phyloP scores from a whole-genome alignment of 2,329 filamentous ascomycete species.

The Myrmaecium sp. region DNA sequence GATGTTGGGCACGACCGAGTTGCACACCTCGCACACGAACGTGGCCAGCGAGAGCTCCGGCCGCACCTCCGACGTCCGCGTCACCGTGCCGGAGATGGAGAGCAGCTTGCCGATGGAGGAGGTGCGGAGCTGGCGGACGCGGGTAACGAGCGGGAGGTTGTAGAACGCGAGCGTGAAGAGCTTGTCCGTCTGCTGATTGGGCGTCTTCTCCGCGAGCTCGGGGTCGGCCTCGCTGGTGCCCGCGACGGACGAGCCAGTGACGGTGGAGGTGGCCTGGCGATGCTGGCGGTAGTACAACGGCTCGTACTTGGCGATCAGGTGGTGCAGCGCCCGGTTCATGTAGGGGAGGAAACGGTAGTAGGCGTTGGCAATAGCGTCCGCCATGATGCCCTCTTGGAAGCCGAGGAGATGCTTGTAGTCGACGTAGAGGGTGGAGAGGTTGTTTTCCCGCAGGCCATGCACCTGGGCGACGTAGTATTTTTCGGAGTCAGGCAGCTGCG shows the following conservation, averaged over 20 bases:
- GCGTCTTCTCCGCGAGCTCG: slow-evolving; percentile 49
- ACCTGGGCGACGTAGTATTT: slow-evolving; percentile 79
- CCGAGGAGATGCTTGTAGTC: slow-evolving; percentile 71
- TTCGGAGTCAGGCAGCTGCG: slow-evolving; percentile 57
- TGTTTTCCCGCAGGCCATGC: slow-evolving; percentile 54
- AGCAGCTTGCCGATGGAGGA: slow-evolving; percentile 82
- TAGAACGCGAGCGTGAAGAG: slow-evolving; percentile 88
- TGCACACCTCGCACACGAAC: slow-evolving; percentile 80
- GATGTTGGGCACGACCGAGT: slow-evolving; percentile 69
- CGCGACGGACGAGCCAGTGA: slow-evolving; percentile 46
- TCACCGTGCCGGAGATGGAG: slow-evolving; percentile 93
- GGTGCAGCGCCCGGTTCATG: slow-evolving; percentile 74
- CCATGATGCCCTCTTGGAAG: slow-evolving; percentile 63
- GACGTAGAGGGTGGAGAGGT: slow-evolving; percentile 72
- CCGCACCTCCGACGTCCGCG: slow-evolving; percentile 88
- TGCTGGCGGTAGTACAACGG: slow-evolving; percentile 88
- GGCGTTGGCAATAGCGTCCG: slow-evolving; percentile 70
- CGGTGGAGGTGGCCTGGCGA: slow-evolving; percentile 60
- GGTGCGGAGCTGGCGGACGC: slow-evolving; percentile 72
- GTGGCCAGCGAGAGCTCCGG: slow-evolving; percentile 86
- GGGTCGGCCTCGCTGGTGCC: slow-evolving; percentile 28
- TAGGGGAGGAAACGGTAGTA: slow-evolving; percentile 95
- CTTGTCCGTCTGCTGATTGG: slow-evolving; percentile 92
- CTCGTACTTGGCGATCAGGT: slow-evolving; percentile 86
- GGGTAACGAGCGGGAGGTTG: slow-evolving; percentile 74